These are phyloP conservation scores for Tolypocladium album DNA, from an alignment of 2,329 filamentous ascomycete genomes.

Conservation along the genomic window DNA sequence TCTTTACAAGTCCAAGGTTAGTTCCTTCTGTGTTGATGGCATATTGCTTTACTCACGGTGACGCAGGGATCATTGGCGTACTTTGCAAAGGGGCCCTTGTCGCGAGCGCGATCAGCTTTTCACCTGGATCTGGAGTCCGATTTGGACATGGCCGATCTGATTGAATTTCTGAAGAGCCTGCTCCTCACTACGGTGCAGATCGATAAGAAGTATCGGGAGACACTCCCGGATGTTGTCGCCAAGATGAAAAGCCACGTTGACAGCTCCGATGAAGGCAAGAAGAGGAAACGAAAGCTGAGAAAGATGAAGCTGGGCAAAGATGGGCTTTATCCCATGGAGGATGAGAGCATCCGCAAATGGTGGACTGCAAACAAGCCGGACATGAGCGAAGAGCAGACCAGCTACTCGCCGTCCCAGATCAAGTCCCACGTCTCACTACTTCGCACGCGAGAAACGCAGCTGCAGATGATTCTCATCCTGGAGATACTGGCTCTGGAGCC, in stretches of 20 bases:
- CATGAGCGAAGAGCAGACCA: conserved; percentile 35
- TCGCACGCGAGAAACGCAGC: conserved; percentile 64
- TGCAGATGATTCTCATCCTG: conserved; percentile 70
- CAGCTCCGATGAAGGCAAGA: conserved; percentile 37
- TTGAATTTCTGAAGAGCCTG: conserved; percentile 58
- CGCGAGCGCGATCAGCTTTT: conserved; percentile 62
- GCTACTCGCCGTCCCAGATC: conserved; percentile 38
- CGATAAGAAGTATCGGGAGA: conserved; percentile 72
- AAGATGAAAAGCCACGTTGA: conserved; percentile 45
- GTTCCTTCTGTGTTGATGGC: conserved; percentile 17
- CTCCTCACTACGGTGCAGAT: conserved; percentile 56
- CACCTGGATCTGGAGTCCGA: conserved; percentile 50
- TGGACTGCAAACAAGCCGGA: conserved; percentile 51
- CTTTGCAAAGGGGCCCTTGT: conserved; percentile 73
- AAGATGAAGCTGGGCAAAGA: conserved; percentile 58
- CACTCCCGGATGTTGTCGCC: conserved; percentile 50
- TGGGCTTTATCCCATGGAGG: conserved; percentile 58
- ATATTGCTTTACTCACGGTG: conserved; percentile 9
- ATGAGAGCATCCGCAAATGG: conserved; percentile 56
- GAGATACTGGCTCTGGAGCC: conserved; percentile 65
- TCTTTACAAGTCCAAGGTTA: conserved; percentile 52
- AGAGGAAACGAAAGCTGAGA: conserved; percentile 44
- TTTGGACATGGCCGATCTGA: conserved; percentile 50
- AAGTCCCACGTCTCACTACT: conserved; percentile 55
- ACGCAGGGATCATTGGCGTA: conserved; percentile 66